Evolutionary conservation across 2,329 filamentous ascomycete genomes (phyloP), one percentile per base, ranked within the genome.

Genomic region (Acephala macrosclerotiorum): DNA sequence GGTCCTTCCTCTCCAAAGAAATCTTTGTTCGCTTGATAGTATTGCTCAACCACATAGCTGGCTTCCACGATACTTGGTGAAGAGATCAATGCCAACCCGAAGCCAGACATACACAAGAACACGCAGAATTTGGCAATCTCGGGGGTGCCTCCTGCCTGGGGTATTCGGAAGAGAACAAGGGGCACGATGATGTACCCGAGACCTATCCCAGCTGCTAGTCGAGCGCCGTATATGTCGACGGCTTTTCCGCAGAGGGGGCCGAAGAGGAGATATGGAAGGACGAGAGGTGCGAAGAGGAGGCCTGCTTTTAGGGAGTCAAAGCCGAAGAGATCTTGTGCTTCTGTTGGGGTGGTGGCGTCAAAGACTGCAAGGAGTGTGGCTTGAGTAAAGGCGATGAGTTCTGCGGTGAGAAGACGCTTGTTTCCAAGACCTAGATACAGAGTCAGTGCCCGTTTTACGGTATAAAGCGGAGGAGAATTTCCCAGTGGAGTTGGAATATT

Each of bases 61-160:
- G 84, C 80, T 74, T 89, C 87, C 20, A 89, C 86, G 9, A 89
- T 81, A 11, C 80, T 80, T 0, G 85, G 82, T 2, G 85, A 81
- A 9, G 82, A 83, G 47, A 88, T 84, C 2, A 83, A 74, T 0
- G 84, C 84, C 1, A 89, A 73, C 0, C 85, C 86, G 1, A 84
- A 67, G 1, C 86, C 85, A 66, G 78, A 82, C 2, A 85, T 73
- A 0, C 75, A 78, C 0, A 87, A 76, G 0, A 87, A 66, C 2
- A 73, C 77, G 18, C 77, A 80, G 65, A 83, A 85, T 3, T 85
- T 76, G 11, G 81, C 75, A 20, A 84, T 77, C 60, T 83, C 79
- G 4, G 75, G 63, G 2, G 71, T 74, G 2, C 77, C 77, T n/a
- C 79, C 79, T 8, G 75, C 69, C 1, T 79, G 77, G 0, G 80